Base-by-base conservation (phyloP, 495 filamentous ascomycete species). In the Aspergillus mulundensis region DNA sequence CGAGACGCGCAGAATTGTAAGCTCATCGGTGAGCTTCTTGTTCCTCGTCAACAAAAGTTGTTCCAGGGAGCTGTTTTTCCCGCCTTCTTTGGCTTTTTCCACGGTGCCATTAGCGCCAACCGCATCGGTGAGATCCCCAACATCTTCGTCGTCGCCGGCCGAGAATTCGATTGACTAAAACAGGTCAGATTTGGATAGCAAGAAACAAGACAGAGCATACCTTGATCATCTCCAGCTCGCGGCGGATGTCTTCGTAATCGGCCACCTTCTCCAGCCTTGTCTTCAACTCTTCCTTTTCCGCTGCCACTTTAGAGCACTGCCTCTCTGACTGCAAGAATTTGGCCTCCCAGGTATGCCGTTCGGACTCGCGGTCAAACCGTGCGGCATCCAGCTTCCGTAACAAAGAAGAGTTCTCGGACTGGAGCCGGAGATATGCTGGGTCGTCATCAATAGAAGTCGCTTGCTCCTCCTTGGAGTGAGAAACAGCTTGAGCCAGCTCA, bases 201-300 rank as follows among this genome's bases (percentile, higher is more conserved):
- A 34, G 10, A n/a, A 4, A 18, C 3, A 21, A 16, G 32, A 12
- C 11, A 19, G 19, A 32, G 46, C 66, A 43, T 66, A 85, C 82
- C 73, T 96, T 96, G 61, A 98, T 81, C 44, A 98, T 91, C 61
- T 97, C 94, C 21, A 98, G 79, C 70, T 98, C 95, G 53, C 91
- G 86, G 66, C 94, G 95, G 43, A 98, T 86, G 57, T 97, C 91
- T 34, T 96, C 90, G 64, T 99, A 99, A 67, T 99, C 95, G 60
- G 86, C 82, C 83, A 90, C 93, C 64, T 89, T 93, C 49, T 89
- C 84, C 18, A 97, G 81, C 68, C 91, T 95, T 23, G 78, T 77
- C 63, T 86, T 88, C 40, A 97, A 75, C 40, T 75, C 73, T 54
- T 94, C 89, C 52, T 88, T 83, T 71, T 97, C 93, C 2, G 92